Evolutionary conservation across 148 eudicot genomes (phyloP).

Genomic region (Fagopyrum tataricum): DNA sequence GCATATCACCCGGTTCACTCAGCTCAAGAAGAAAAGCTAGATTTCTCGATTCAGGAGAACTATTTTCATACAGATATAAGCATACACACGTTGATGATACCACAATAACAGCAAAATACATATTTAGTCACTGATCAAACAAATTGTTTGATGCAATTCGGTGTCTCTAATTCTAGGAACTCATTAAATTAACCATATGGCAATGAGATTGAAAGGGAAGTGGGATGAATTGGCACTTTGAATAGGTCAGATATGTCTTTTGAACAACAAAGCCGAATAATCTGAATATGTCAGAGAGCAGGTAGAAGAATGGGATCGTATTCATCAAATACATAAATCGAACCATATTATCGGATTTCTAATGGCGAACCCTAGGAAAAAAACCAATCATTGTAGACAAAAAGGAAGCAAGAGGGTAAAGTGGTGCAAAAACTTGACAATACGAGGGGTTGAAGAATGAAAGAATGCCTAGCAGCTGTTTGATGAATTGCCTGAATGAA

Average conservation of each 20-base stretch:
- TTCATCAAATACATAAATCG: slow-evolving; percentile 23
- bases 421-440: not conserved
- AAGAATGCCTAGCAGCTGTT: not conserved
- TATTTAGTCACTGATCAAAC: not conserved
- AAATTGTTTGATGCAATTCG: not conserved
- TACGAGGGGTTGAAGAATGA: not conserved
- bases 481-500: not conserved
- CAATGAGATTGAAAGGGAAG: not conserved
- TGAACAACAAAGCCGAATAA: slow-evolving; percentile 19
- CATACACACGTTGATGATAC: not conserved
- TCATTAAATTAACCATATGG: not conserved
- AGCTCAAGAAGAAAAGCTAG: slow-evolving; percentile 8
- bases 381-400: not conserved
- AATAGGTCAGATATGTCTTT: slow-evolving; percentile 16
- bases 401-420: not conserved
- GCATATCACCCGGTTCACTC: slow-evolving; percentile 18
- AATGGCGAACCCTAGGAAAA: not conserved
- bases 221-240: not conserved
- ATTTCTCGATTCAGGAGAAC: not conserved
- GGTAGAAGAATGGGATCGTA: slow-evolving; percentile 21
- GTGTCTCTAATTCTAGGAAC: not conserved
- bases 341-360: slow-evolving; percentile 17
- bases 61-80: not conserved
- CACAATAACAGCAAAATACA: not conserved
- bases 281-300: slow-evolving; percentile 19